Evolutionary conservation across 257 asterid genomes (phyloP).

Genomic region (Misopates orontium): DNA sequence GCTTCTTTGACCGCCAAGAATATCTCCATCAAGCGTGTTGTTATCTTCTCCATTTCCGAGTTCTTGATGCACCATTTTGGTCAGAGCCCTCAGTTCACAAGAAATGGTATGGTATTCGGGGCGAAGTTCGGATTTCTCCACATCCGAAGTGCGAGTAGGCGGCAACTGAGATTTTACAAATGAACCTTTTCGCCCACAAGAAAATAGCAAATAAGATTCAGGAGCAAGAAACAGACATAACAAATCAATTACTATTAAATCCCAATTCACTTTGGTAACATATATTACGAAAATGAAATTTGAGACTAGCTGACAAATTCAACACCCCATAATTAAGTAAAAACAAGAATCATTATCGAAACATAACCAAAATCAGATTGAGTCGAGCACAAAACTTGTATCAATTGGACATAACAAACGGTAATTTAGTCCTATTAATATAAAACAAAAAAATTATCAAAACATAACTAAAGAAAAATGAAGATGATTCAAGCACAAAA

Average conservation of each 20-base stretch:
- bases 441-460: too few relatives aligned
- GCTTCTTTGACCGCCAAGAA: conserved; percentile 33
- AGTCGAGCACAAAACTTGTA: too few relatives aligned
- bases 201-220: background rate
- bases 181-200: conserved; percentile 44
- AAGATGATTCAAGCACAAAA: too few relatives aligned
- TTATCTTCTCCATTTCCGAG: conserved; percentile 35
- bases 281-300: too few relatives aligned
- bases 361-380: too few relatives aligned
- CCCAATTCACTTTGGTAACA: background rate
- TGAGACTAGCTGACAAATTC: too few relatives aligned
- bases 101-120: conserved; percentile 79
- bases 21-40: background rate
- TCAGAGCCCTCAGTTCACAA: conserved; percentile 63
- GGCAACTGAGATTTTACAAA: conserved; percentile 56
- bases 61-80: conserved; percentile 71
- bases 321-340: too few relatives aligned
- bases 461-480: too few relatives aligned
- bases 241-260: background rate
- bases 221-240: background rate
- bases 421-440: too few relatives aligned
- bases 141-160: conserved; percentile 31
- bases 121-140: conserved; percentile 44
- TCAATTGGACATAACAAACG: too few relatives aligned
- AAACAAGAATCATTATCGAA: too few relatives aligned